These are phyloP conservation scores for Cyclotella baltica DNA, from an alignment of 108 stramenopile species.

Conservation along the genomic window DNA sequence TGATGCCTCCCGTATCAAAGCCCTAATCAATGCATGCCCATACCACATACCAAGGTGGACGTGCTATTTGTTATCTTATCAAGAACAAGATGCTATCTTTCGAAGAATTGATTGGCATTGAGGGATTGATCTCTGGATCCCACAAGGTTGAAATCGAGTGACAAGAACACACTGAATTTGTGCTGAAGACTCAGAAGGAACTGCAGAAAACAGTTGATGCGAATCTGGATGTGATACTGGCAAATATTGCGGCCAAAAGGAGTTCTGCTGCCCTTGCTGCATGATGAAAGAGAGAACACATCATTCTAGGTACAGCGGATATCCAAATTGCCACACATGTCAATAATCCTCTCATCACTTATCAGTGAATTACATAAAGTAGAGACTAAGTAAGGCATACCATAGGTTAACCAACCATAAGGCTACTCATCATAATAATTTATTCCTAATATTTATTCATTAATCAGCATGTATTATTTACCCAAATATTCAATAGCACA, in stretches of 20 bases:
- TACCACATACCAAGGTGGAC: no score
- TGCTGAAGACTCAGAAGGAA: not conserved
- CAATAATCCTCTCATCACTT: no score
- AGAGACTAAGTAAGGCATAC: no score
- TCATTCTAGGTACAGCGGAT: no score
- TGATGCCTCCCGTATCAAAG: not conserved
- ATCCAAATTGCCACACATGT: no score
- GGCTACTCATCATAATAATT: no score
- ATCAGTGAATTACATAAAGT: no score
- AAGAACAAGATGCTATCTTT: not conserved
- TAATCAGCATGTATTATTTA: no score
- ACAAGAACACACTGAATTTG: not conserved
- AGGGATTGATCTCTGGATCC: not conserved
- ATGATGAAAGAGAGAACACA: no score
- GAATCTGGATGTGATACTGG: not conserved
- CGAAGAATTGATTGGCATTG: not conserved
- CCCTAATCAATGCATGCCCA: not conserved
- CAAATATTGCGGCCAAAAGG: not conserved
- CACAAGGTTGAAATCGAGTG: not conserved
- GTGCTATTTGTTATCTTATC: not conserved
- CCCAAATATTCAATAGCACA: no score
- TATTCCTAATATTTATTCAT: no score
- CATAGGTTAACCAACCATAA: no score
- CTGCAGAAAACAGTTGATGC: not conserved
- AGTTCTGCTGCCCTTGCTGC: not conserved